Evolutionary conservation across 176 grass and related monocot species (phyloP), one percentile per base, ranked within the genome.

Genomic region (Bothriochloa decipiens): DNA sequence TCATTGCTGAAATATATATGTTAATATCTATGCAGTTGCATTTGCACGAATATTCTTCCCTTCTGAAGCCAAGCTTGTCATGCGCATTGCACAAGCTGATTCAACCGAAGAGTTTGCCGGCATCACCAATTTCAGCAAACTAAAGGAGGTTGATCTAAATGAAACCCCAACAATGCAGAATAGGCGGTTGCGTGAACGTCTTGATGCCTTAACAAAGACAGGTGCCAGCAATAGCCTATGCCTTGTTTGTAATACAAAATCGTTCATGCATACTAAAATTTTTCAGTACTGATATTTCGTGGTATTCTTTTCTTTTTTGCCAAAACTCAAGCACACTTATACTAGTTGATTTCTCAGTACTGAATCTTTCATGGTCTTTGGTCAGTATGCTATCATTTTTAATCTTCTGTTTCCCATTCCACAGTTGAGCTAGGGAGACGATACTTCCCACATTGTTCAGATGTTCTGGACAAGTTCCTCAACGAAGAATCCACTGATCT

Each of bases 41-140:
- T 99, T 96, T 89, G 93, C 96, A 29, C 96, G 86, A 85, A 80
- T 99, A 91, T 96, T 99, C 86, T 99, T 94, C 78, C 96, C 96
- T 66, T 79, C 93, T 11, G 96, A 99, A 86, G 96, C 93, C 29
- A 96, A 96, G 76, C 68, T 96, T 86, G 90, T 86, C 28, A 99
- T 99, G 96, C 84, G 88, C 79, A 99, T 96, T 71, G 93, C 97
- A 14, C 93, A 94, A 70, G 97, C 93, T 37, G 97, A 94, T n/a
- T 80, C 84, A 80, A 96, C 97, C 18, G 32, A 86, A 68, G 91
- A 96, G 84, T 92, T 96, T 87, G 81, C 89, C 69, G 96, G 90
- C 32, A 63, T 94, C 65, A 84, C 70, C 16, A 92, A 78, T 72
- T 90, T 83, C 65, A 87, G 45, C 86, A 96, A 86, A 75, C 85